These are phyloP conservation scores for Calonectria pseudoturangicola DNA, from an alignment of 2,329 filamentous ascomycete species.

Conservation along the genomic window DNA sequence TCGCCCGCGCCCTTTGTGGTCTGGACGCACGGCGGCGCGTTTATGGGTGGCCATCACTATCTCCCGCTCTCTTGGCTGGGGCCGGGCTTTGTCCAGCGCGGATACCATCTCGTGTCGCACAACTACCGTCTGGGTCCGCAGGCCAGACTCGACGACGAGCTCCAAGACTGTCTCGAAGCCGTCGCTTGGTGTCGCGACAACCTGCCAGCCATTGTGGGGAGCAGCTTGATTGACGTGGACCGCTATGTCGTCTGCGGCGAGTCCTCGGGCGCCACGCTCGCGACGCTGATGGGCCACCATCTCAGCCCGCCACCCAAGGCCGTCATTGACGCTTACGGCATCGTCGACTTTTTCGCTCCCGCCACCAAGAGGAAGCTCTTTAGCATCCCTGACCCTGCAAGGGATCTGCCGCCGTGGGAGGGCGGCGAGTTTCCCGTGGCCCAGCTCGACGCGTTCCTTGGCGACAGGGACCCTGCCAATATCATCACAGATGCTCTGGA, in stretches of 20 bases:
- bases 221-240: not conserved
- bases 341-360: constrained; percentile 14
- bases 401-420: constrained; percentile 11
- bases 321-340: constrained; percentile 10
- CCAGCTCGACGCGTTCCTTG: constrained; percentile 21
- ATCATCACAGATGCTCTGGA: constrained; percentile 12
- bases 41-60: constrained; percentile 21
- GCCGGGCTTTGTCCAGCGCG: constrained; percentile 14
- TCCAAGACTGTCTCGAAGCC: constrained; percentile 17
- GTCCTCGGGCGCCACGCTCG: constrained; percentile 13
- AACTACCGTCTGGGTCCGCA: constrained; percentile 16
- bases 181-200: constrained; percentile 22
- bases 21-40: constrained; percentile 26
- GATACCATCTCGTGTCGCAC: constrained; percentile 20
- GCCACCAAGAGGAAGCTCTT: constrained; percentile 14
- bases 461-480: constrained; percentile 16
- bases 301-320: constrained; percentile 18
- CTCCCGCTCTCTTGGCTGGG: constrained; percentile 12
- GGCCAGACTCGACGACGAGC: constrained; percentile 11
- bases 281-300: constrained; percentile 2
- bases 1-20: constrained; percentile 11
- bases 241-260: constrained; percentile 28
- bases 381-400: not conserved
- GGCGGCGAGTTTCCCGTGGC: constrained; percentile 13
- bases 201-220: not conserved